Base-by-base conservation (phyloP, 2,329 filamentous ascomycete genomes). In the Cordyceps sp. region DNA sequence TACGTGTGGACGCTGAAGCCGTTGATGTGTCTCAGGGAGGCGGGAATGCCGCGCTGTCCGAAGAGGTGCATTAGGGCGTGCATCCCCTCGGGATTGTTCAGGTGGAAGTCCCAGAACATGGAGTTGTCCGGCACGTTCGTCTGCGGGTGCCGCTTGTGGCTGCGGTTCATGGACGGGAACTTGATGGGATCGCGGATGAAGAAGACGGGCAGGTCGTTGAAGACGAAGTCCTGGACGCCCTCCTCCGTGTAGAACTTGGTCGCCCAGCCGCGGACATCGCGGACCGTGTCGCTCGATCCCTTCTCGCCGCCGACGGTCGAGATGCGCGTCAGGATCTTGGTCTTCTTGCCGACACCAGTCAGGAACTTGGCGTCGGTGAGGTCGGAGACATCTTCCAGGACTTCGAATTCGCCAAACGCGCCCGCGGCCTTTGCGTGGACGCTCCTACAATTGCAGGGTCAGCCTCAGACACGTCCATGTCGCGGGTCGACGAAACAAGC, bases 241-340 rank as follows among this genome's bases (percentile, higher is more conserved):
- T 49, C 46, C 19, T 46, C 41, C 0, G 46, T 49, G 18, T 46
- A 45, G 12, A 49, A 40, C 33, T 49, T 49, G 5, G 42, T 42
- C 0, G 13, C 74, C 72, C 46, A 79, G 0, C 75, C 75, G 34
- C 76, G 72, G 0, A 78, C 70, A 53, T 80, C 76, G 14, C 76
- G 65, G 3, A 68, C 72, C 0, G 70, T 71, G 38, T 81, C 76
- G 5, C 68, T 63, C 34, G 70, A 76, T 6, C 75, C 76, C 6
- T 69, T 61, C 28, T 66, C 72, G 2, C 73, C 73, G 13, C 72
- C 69, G 6, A 82, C 77, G 2, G 72, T 78, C 0, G 73, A 78
- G 17, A 32, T 32, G 14, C 31, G 31, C 6, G 25, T 20, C 18
- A 32, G 13, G 9, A 32, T 18, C 29, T 31, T 31, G 13, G 29